A percentile compares a stretch with the other conserved stretches of the same genome.
These are phyloP conservation scores for Panaeolus papilionaceus DNA, from an alignment of 768 basidiomycete genomes.

Conservation along the genomic window DNA sequence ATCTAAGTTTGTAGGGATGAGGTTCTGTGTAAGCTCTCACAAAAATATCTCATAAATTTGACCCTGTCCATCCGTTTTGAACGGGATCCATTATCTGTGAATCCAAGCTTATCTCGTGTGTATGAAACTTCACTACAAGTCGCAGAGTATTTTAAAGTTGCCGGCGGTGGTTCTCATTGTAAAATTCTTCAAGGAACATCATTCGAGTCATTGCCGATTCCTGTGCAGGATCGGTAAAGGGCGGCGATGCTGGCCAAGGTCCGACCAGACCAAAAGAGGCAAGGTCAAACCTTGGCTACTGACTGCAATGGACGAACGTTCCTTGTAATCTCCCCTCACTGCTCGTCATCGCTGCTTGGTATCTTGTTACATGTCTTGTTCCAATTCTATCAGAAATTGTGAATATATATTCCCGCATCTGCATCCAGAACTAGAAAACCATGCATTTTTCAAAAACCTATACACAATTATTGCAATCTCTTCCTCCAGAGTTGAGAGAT, in stretches of 20 bases:
- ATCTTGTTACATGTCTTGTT: constrained; percentile 2
- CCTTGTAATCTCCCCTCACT: not conserved
- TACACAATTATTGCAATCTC: constrained; percentile 60
- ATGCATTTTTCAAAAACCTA: constrained; percentile 85
- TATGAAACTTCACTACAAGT: too few species aligned
- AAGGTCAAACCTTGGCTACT: constrained; percentile 1
- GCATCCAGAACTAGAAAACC: not conserved
- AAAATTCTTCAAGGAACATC: too few species aligned
- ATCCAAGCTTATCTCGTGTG: too few species aligned
- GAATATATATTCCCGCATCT: not conserved
- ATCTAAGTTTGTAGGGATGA: too few species aligned
- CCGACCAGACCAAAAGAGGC: constrained; percentile 6
- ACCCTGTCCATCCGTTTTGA: not conserved
- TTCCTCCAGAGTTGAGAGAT: constrained; percentile 79
- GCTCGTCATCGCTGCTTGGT: not conserved
- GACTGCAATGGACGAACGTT: constrained; percentile 4
- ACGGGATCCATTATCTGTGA: too few species aligned
- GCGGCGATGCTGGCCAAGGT: not conserved
- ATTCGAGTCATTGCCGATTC: not conserved
- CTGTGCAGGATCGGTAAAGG: not conserved
- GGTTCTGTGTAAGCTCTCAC: too few species aligned
- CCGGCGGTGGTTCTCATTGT: too few species aligned
- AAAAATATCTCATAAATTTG: too few species aligned
- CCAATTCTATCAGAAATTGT: constrained; percentile 2
- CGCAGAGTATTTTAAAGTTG: too few species aligned